Evolutionary conservation across 306 rosid genomes (phyloP).

Genomic region (Elaeagnus macrophylla): DNA sequence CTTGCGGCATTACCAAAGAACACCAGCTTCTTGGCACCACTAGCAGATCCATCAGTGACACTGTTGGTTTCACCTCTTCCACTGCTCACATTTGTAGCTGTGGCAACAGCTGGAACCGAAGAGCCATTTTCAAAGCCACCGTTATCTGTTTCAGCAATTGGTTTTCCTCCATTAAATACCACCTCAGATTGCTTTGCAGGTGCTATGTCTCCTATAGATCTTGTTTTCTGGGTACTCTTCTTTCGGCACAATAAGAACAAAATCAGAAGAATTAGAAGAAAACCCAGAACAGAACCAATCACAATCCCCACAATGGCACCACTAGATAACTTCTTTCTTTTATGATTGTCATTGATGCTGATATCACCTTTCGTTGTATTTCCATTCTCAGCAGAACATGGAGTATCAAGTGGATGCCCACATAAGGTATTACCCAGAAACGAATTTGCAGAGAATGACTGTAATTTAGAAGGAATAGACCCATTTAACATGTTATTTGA

Average conservation of each 20-base stretch:
- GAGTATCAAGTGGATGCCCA: slow-evolving; percentile 24
- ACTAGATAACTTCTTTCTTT: slow-evolving; percentile 26
- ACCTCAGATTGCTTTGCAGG: slow-evolving; percentile 29
- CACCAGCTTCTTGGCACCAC: slow-evolving; percentile 29
- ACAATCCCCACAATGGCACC: slow-evolving; percentile 42
- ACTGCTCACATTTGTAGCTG: slow-evolving; percentile 19
- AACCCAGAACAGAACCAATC: slow-evolving; percentile 32
- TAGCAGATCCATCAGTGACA: not conserved
- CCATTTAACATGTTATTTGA: slow-evolving; percentile 35
- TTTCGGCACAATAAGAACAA: slow-evolving; percentile 31
- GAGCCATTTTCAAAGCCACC: slow-evolving; percentile 20
- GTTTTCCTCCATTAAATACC: slow-evolving; percentile 20
- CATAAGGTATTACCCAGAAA: slow-evolving; percentile 31
- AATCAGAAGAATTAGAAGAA: slow-evolving; percentile 14
- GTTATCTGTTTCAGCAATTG: slow-evolving; percentile 14
- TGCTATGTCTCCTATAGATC: slow-evolving; percentile 27
- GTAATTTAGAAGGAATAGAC: slow-evolving; percentile 25
- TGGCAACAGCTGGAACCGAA: slow-evolving; percentile 22
- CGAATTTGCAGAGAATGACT: slow-evolving; percentile 20
- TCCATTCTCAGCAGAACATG: slow-evolving; percentile 23
- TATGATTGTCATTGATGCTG: slow-evolving; percentile 2
- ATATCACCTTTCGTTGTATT: not conserved
- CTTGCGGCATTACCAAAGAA: slow-evolving; percentile 34
- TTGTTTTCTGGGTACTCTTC: slow-evolving; percentile 29
- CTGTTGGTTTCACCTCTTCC: slow-evolving; percentile 16